phyloP scores from a whole-genome alignment of 108 stramenopile genomes.

The Poteriospumella lacustris region DNA sequence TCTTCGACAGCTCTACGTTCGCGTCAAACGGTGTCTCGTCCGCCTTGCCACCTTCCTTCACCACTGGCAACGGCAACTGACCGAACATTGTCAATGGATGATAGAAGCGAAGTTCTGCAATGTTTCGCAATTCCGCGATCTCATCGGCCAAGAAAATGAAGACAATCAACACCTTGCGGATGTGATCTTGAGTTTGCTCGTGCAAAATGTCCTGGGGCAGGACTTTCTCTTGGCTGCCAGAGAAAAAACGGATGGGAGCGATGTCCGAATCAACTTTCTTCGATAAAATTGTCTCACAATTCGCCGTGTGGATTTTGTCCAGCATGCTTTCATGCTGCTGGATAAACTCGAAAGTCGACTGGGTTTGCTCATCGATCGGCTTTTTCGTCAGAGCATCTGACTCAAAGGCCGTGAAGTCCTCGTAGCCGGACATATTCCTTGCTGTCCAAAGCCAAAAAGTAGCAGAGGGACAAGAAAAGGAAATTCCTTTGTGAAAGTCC shows the following conservation, averaged over 20 bases:
- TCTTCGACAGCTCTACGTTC: too few species aligned
- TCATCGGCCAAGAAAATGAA: slow-evolving; percentile 15
- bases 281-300: background rate
- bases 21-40: background rate
- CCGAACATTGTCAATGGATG: slow-evolving; percentile 30
- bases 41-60: background rate
- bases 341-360: background rate
- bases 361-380: slow-evolving; percentile 13
- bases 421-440: too few species aligned
- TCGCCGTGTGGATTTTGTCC: background rate
- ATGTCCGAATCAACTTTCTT: background rate
- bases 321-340: slow-evolving; percentile 16
- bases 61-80: background rate
- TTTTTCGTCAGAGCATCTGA: background rate
- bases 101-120: slow-evolving; percentile 15
- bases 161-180: background rate
- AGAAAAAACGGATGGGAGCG: background rate
- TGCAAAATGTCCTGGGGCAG: background rate
- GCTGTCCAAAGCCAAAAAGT: too few species aligned
- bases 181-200: background rate
- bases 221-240: background rate
- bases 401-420: background rate
- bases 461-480: too few species aligned
- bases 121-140: slow-evolving; percentile 2
- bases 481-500: too few species aligned